A percentile compares a stretch with the other conserved stretches of the same genome.
Conservation (phyloP, 2,329 filamentous ascomycete species). For the Chaetomium sp. region DNA sequence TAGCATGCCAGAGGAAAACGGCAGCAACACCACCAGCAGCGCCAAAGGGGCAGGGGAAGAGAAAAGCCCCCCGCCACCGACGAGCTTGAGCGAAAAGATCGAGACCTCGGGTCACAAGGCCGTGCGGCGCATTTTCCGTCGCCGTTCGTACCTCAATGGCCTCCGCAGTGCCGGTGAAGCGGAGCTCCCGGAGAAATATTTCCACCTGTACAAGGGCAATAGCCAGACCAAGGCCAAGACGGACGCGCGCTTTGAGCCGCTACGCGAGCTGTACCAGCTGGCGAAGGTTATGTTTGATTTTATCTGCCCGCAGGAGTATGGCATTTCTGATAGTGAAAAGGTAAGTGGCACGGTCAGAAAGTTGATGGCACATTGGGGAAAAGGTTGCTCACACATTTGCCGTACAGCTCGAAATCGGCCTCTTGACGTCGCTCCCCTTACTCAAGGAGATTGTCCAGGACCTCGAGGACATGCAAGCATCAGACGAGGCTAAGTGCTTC, state of each 20-base stretch:
- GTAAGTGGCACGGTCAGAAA: constrained; percentile 21
- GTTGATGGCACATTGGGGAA: background rate
- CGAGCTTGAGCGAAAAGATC: constrained; percentile 37
- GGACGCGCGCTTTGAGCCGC: constrained; percentile 77
- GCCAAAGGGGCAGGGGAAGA: background rate
- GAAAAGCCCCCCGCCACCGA: constrained; percentile 5
- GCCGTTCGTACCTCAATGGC: constrained; percentile 54
- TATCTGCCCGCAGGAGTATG: constrained; percentile 96
- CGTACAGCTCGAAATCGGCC: constrained; percentile 75
- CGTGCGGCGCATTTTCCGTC: constrained; percentile 50
- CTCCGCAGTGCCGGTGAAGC: constrained; percentile 45
- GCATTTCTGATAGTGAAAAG: constrained; percentile 91
- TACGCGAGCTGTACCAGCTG: constrained; percentile 87
- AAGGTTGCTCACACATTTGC: constrained; percentile 13
- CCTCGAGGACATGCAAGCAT: constrained; percentile 93
- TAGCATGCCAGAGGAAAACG: constrained; percentile 34
- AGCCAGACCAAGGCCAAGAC: constrained; percentile 69
- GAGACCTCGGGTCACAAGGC: constrained; percentile 31
- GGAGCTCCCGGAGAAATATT: constrained; percentile 66
- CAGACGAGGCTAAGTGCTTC: constrained; percentile 88
- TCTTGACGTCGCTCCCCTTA: constrained; percentile 86
- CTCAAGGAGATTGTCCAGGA: constrained; percentile 96
- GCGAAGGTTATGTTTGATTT: constrained; percentile 97
- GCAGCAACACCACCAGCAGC: background rate
- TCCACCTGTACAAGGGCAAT: constrained; percentile 79